These are phyloP conservation scores for Exutisphaerella laricina DNA, from an alignment of 2,329 filamentous ascomycete genomes.

Conservation along the genomic window DNA sequence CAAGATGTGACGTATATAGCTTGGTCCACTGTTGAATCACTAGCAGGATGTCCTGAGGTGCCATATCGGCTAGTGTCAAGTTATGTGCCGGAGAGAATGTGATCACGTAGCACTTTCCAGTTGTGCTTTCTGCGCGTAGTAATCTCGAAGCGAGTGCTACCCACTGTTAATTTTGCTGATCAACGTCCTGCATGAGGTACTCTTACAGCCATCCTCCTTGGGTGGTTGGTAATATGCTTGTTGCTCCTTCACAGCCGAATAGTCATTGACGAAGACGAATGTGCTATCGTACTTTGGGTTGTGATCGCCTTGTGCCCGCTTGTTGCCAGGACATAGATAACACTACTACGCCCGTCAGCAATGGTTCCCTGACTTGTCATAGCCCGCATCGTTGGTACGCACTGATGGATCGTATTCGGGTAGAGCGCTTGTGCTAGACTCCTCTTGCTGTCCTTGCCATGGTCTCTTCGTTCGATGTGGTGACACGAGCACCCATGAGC, in stretches of 20 bases:
- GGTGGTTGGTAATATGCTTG: constrained; percentile 69
- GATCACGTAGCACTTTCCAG: constrained; percentile 93
- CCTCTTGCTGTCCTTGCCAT: constrained; percentile 68
- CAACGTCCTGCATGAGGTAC: neutral
- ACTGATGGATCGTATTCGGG: constrained; percentile 72
- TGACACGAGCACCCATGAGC: constrained; percentile 88
- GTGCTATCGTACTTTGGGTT: constrained; percentile 85
- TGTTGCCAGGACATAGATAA: constrained; percentile 90
- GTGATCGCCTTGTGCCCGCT: constrained; percentile 74
- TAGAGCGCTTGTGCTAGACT: constrained; percentile 42
- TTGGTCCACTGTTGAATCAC: constrained; percentile 87
- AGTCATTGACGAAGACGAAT: constrained; percentile 96
- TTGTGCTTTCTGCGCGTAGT: constrained; percentile 77
- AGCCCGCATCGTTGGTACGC: constrained; percentile 16
- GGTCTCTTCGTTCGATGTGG: constrained; percentile 94
- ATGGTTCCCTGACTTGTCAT: neutral
- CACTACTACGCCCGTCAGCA: constrained; percentile 51
- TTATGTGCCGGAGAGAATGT: constrained; percentile 91
- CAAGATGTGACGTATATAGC: constrained; percentile 77
- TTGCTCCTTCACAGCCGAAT: constrained; percentile 90
- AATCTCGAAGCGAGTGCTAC: constrained; percentile 68
- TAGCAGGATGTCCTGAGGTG: constrained; percentile 67
- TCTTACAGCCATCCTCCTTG: constrained; percentile 46
- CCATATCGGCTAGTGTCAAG: constrained; percentile 86
- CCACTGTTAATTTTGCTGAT: neutral